phyloP scores from a whole-genome alignment of 495 filamentous ascomycete genomes.

The Hypoxylon fuscum region DNA sequence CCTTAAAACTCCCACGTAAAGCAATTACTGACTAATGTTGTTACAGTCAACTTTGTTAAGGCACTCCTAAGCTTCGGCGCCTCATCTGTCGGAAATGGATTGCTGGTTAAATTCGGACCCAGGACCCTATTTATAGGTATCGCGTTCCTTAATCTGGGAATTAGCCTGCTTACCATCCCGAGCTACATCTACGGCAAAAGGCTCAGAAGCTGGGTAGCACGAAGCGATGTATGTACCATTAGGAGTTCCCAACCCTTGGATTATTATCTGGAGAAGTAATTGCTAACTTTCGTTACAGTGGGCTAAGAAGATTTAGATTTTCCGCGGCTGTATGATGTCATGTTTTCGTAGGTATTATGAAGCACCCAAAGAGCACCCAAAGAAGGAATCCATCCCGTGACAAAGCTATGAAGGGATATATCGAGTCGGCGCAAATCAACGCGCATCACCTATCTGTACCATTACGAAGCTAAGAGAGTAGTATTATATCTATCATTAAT shows the following conservation, averaged over 20 bases:
- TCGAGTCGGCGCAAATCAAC: background rate
- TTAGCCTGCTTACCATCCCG: conserved; percentile 45
- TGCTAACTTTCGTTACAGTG: too few species aligned
- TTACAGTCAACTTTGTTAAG: conserved; percentile 40
- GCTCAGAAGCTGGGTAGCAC: conserved; percentile 40
- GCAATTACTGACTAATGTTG: too few species aligned
- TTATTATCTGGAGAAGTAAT: too few species aligned
- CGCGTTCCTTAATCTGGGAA: conserved; percentile 41
- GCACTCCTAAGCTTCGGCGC: conserved; percentile 43
- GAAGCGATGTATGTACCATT: too few species aligned
- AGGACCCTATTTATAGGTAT: conserved; percentile 41
- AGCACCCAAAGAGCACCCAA: too few species aligned
- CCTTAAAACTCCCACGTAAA: too few species aligned
- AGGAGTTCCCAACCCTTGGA: too few species aligned
- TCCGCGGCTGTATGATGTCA: background rate
- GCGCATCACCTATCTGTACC: background rate
- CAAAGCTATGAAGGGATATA: too few species aligned
- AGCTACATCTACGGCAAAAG: conserved; percentile 49
- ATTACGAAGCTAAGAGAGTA: background rate
- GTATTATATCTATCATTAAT: background rate
- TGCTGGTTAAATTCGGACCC: conserved; percentile 37
- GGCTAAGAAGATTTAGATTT: conserved; percentile 28
- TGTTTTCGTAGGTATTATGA: too few species aligned
- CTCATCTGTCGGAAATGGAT: conserved; percentile 44
- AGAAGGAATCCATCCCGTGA: too few species aligned